These are phyloP conservation scores for Hypoxylon lenormandii DNA, from an alignment of 495 filamentous ascomycete genomes.

Conservation along the genomic window DNA sequence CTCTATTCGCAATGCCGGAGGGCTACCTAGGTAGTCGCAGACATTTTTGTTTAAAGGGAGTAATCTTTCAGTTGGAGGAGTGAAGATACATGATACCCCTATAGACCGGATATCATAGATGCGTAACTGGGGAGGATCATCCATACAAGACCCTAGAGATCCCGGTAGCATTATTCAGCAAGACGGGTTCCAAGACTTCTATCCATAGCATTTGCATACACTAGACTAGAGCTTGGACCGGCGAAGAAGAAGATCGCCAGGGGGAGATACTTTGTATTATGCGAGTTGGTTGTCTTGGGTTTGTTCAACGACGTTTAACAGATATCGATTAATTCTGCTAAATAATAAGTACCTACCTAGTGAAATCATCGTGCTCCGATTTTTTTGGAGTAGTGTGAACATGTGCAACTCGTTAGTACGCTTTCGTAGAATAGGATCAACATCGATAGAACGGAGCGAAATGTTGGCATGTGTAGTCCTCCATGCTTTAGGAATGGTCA, in stretches of 20 bases:
- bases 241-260: constrained; percentile 1
- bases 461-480: constrained; percentile 15
- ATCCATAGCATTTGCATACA: constrained; percentile 21
- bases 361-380: not conserved
- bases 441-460: not conserved
- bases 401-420: too few species aligned
- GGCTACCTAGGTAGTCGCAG: not conserved
- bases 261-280: not conserved
- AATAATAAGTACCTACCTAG: not conserved
- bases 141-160: not conserved
- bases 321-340: constrained; percentile 1
- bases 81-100: constrained; percentile 47
- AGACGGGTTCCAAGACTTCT: constrained; percentile 14
- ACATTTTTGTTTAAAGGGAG: constrained; percentile 4
- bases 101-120: constrained; percentile 39
- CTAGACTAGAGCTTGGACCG: constrained; percentile 15
- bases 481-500: constrained; percentile 20
- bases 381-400: too few species aligned
- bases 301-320: not conserved
- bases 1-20: constrained; percentile 14
- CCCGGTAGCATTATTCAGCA: constrained; percentile 3
- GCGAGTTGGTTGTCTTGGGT: not conserved
- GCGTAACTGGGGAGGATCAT: constrained; percentile 20
- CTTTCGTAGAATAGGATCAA: too few species aligned
- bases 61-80: constrained; percentile 20